Evolutionary conservation across 257 asterid species (phyloP).

Genomic region (Lycium barbarum): DNA sequence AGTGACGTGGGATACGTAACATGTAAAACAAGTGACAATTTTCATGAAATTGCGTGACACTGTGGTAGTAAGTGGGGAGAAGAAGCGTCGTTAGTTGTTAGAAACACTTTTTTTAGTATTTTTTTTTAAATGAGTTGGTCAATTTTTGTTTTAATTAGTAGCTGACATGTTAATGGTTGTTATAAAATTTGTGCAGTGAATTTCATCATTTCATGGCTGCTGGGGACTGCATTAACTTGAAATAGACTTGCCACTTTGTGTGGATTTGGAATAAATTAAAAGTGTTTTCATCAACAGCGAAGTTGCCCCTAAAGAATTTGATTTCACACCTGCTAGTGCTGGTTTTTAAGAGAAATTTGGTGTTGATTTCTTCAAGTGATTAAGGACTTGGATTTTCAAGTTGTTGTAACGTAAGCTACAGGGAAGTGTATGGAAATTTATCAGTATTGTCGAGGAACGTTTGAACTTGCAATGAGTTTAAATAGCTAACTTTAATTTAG

Average conservation of each 20-base stretch:
- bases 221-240: background rate
- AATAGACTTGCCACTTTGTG: background rate
- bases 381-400: background rate
- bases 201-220: background rate
- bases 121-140: background rate
- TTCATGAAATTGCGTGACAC: no score
- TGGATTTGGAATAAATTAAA: no score
- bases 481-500: background rate
- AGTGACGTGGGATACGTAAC: no score
- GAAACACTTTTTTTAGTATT: background rate
- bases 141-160: background rate
- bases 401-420: background rate
- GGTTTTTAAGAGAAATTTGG: background rate
- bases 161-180: background rate
- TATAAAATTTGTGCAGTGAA: background rate
- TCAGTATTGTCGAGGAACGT: background rate
- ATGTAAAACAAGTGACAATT: no score
- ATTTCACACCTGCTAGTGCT: no score
- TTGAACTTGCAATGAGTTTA: background rate
- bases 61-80: background rate
- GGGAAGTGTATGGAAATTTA: background rate
- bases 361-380: background rate
- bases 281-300: background rate
- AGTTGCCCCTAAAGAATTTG: no score
- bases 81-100: background rate